These are phyloP conservation scores for Panicum miliaceum DNA, from an alignment of 176 grass and related monocot genomes.

Conservation along the genomic window DNA sequence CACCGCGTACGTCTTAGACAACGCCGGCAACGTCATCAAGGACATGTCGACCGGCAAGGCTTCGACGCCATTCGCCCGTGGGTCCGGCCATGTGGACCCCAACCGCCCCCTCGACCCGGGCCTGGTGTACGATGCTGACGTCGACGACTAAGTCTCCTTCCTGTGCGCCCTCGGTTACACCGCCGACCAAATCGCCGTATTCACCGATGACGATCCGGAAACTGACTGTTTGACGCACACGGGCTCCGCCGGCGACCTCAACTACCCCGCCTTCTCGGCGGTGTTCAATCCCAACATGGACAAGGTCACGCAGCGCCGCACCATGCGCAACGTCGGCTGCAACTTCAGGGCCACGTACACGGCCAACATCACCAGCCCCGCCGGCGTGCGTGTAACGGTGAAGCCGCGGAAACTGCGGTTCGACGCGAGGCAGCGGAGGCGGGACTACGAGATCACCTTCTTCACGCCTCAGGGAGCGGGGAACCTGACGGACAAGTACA, in stretches of 20 bases:
- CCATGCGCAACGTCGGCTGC: slow-evolving; percentile 61
- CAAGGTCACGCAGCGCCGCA: slow-evolving; percentile 50
- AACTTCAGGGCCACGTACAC: slow-evolving; percentile 26
- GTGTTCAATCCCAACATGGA: slow-evolving; percentile 38
- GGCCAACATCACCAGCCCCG: slow-evolving; percentile 31
- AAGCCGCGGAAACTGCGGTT: slow-evolving; percentile 53
- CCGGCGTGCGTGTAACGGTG: slow-evolving; percentile 51
- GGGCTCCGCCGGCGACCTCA: slow-evolving; percentile 43
- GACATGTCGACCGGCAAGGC: slow-evolving; percentile 32
- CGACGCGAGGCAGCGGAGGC: slow-evolving; percentile 44
- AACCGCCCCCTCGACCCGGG: slow-evolving; percentile 27
- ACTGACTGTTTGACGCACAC: not conserved
- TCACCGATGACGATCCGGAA: slow-evolving; percentile 51
- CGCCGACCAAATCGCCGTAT: not conserved
- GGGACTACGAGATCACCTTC: slow-evolving; percentile 49
- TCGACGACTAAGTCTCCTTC: not conserved
- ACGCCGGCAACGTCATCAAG: slow-evolving; percentile 29
- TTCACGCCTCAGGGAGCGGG: slow-evolving; percentile 33
- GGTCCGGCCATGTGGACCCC: slow-evolving; percentile 37
- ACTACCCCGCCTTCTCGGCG: slow-evolving; percentile 63
- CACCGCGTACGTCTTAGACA: slow-evolving; percentile 57
- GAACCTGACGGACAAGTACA: not conserved
- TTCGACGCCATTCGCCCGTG: slow-evolving; percentile 33
- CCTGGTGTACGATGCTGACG: slow-evolving; percentile 29
- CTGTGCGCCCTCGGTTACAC: slow-evolving; percentile 5